Conservation (phyloP, 2,329 filamentous ascomycete genomes). For the Elsinoe fawcettii region DNA sequence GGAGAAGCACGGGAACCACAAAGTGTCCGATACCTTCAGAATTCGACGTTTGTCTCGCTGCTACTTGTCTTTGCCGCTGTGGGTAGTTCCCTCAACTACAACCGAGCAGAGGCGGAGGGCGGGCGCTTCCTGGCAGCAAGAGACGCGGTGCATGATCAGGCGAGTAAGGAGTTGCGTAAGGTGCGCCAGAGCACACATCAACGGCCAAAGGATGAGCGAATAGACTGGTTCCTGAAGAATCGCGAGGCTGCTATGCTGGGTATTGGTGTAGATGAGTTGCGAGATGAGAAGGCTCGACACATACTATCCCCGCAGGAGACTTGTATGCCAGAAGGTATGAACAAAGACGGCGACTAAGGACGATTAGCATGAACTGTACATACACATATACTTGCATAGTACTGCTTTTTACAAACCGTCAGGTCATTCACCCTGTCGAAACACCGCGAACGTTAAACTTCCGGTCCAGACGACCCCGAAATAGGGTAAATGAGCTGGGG, state of each 20-base stretch:
- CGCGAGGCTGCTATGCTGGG: conserved; percentile 52
- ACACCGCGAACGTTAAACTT: neutral
- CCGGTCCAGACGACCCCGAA: neutral
- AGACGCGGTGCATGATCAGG: conserved; percentile 58
- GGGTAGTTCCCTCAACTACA: conserved; percentile 64
- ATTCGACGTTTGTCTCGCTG: conserved; percentile 68
- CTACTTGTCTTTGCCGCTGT: conserved; percentile 61
- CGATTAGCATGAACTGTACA: neutral
- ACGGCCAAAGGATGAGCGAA: conserved; percentile 45
- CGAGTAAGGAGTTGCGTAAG: conserved; percentile 54
- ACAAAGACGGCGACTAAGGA: neutral
- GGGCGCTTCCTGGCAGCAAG: conserved; percentile 57
- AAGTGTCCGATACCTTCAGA: conserved; percentile 61
- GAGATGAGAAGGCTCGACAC: conserved; percentile 40
- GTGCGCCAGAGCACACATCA: conserved; percentile 46
- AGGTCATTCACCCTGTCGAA: neutral
- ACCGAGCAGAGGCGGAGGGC: conserved; percentile 57
- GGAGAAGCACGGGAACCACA: conserved; percentile 34
- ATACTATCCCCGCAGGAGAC: conserved; percentile 40
- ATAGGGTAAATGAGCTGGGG: neutral
- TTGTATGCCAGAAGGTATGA: conserved; percentile 35
- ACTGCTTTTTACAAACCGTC: neutral
- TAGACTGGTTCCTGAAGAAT: conserved; percentile 69
- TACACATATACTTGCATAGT: neutral
- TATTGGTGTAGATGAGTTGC: conserved; percentile 34